A percentile compares a stretch with the other conserved stretches of the same genome.
These are phyloP conservation scores for Crinitomyces ghanaensis DNA, from an alignment of 805 yeast species.

Conservation along the genomic window DNA sequence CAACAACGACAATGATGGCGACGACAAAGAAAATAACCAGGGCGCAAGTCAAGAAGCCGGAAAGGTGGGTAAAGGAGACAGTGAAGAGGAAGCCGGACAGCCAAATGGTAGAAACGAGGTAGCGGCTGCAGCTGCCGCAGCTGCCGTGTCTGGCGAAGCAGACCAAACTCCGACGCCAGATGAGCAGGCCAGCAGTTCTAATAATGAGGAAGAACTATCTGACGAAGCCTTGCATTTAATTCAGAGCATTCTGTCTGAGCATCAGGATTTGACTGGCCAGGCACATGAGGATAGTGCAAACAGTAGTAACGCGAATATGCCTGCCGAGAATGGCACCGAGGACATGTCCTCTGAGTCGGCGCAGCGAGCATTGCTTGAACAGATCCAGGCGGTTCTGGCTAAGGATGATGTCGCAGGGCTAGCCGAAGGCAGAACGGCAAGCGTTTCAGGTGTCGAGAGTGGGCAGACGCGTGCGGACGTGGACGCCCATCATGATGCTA, in stretches of 20 bases:
- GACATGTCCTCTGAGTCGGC: constrained; percentile 2
- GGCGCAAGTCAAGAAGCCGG: no score
- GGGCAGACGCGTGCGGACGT: constrained; percentile 7
- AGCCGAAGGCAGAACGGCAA: not conserved
- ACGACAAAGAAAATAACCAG: no score
- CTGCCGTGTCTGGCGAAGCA: constrained; percentile 1
- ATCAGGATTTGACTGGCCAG: not conserved
- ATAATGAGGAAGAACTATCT: not conserved
- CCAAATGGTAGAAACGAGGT: constrained; percentile 1
- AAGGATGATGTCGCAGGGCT: constrained; percentile 3
- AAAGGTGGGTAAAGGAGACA: no score
- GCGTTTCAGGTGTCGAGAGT: not conserved
- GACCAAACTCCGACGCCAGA: no score
- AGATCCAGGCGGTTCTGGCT: constrained; percentile 8
- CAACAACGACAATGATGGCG: no score
- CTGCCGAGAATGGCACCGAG: not conserved
- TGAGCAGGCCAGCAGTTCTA: no score
- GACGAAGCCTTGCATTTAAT: not conserved
- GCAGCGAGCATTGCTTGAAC: constrained; percentile 7
- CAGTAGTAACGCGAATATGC: constrained; percentile 1
- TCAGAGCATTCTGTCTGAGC: not conserved
- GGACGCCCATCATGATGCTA: constrained; percentile 5
- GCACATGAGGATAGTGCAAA: not conserved
- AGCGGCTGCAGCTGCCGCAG: constrained; percentile 1
- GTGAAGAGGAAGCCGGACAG: not conserved